Evolutionary conservation across 148 eudicot genomes (phyloP).

Genomic region (Amaranthus hypochondriacus): DNA sequence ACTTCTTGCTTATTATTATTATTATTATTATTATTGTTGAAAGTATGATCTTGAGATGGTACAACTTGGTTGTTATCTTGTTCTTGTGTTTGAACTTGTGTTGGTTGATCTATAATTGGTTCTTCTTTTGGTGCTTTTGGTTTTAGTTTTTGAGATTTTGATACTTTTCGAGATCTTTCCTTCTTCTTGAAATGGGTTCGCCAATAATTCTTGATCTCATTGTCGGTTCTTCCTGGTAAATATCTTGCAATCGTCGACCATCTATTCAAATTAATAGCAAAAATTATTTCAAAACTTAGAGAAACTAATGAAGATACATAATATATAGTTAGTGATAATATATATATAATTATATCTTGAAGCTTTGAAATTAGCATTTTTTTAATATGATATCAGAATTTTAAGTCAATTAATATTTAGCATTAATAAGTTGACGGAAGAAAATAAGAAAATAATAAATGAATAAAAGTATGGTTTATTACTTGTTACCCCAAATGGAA

Average conservation of each 20-base stretch:
- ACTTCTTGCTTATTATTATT: slow-evolving; percentile 14
- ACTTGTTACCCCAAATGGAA: slow-evolving; percentile 71
- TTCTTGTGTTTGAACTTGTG: not conserved
- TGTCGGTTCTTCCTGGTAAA: slow-evolving; percentile 64
- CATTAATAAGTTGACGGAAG: too few relatives aligned
- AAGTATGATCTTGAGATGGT: slow-evolving; percentile 2
- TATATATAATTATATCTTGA: too few relatives aligned
- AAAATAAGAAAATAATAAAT: too few relatives aligned
- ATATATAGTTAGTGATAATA: not conserved
- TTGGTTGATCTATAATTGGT: not conserved
- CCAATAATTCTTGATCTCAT: slow-evolving; percentile 70
- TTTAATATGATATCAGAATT: not conserved
- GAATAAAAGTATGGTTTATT: not conserved
- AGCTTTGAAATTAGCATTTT: too few relatives aligned
- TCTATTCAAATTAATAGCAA: slow-evolving; percentile 16
- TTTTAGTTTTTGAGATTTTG: slow-evolving; percentile 20
- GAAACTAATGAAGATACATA: not conserved
- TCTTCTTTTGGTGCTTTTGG: slow-evolving; percentile 7
- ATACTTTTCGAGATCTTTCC: slow-evolving; percentile 22
- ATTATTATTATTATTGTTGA: not conserved
- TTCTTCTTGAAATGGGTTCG: slow-evolving; percentile 46
- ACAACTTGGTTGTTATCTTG: slow-evolving; percentile 1
- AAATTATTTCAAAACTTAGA: not conserved
- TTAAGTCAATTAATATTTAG: too few relatives aligned
- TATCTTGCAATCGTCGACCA: slow-evolving; percentile 51